Percentiles rank a stretch among this genome's conserved stretches.
These are phyloP conservation scores for Pseudisothecium myosuroides DNA, from an alignment of 225 moss, liverwort and hornwort species.

Conservation along the genomic window DNA sequence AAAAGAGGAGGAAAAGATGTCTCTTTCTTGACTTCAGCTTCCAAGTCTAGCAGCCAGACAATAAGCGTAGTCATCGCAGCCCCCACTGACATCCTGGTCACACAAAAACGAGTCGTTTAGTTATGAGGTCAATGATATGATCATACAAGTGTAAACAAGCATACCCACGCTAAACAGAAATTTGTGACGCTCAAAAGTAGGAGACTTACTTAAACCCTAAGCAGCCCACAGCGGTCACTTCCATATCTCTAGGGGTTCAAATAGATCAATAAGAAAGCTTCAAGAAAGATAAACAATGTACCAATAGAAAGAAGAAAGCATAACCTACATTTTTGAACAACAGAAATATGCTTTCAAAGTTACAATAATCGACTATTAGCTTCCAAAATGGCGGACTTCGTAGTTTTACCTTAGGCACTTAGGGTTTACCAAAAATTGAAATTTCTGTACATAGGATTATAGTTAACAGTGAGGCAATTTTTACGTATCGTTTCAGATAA, in stretches of 20 bases:
- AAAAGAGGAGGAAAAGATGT: slow-evolving; percentile 67
- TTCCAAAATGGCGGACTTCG: background rate
- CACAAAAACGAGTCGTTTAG: background rate
- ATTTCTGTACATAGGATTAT: background rate
- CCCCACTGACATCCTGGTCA: slow-evolving; percentile 84
- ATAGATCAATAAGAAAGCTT: background rate
- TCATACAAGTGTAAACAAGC: background rate
- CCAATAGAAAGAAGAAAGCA: background rate
- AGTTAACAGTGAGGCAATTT: background rate
- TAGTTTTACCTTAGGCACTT: background rate
- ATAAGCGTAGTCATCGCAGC: slow-evolving; percentile 79
- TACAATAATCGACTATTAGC: background rate
- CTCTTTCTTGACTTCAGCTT: slow-evolving; percentile 19
- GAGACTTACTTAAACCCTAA: background rate
- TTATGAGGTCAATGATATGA: background rate
- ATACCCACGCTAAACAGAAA: background rate
- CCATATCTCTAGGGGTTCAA: background rate
- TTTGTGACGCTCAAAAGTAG: background rate
- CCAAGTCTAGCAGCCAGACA: slow-evolving; percentile 76
- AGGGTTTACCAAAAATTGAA: background rate
- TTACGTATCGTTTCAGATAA: background rate
- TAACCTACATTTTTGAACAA: background rate
- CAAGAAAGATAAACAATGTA: background rate
- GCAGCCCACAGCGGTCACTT: background rate
- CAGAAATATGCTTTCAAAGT: background rate